Evolutionary conservation across 2,329 filamentous ascomycete species (phyloP), one percentile per base, ranked within the genome.

Genomic region (Zarea fungicola): DNA sequence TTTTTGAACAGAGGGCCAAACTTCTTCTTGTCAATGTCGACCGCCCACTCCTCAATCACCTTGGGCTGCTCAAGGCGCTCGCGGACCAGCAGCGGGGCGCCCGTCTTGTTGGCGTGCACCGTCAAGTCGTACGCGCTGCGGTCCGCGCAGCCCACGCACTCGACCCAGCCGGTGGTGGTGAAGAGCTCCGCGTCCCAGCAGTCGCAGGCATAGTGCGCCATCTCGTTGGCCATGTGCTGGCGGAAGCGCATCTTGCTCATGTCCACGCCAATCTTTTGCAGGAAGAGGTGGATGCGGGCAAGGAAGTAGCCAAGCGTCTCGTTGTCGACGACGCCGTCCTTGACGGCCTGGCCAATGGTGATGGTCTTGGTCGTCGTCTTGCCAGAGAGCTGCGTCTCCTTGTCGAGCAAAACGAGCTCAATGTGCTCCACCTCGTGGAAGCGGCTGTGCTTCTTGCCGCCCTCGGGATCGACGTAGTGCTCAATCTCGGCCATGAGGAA

Each of bases 401-500:
- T 85, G 66, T 93, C 86, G 40, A 99, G 80, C 22, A 99, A 81
- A 48, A 85, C 81, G 50, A 99, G 78, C 73, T 95, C 85, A 40
- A 93, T 72, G 58, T 95, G 75, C 63, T 89, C 84, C 51, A 99
- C 84, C 61, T 96, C 88, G 39, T 81, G 71, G 70, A 99, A 99
- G 49, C 91, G 86, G 45, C 78, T 72, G 67, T 99, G 93, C 73
- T 93, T 95, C 82, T 99, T 99, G 70, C 90, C 89, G 63, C 89
- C 83, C 62, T 93, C 78, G 10, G 93, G 93, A 62, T 99, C 93
- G 57, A 99, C 93, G 64, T 89, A 99, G 69, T 99, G 93, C 74
- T 99, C 93, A 59, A 99, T 96, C 72, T 99, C 93, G 21, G 92
- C 93, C 93, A 99, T 97, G 60, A 96, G 72, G 73, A 99, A 97